Percentiles rank a stretch among this genome's conserved stretches.
These are phyloP conservation scores for Yamadazyma atmosphaerica DNA, from an alignment of 1,139 yeast genomes.

Conservation along the genomic window DNA sequence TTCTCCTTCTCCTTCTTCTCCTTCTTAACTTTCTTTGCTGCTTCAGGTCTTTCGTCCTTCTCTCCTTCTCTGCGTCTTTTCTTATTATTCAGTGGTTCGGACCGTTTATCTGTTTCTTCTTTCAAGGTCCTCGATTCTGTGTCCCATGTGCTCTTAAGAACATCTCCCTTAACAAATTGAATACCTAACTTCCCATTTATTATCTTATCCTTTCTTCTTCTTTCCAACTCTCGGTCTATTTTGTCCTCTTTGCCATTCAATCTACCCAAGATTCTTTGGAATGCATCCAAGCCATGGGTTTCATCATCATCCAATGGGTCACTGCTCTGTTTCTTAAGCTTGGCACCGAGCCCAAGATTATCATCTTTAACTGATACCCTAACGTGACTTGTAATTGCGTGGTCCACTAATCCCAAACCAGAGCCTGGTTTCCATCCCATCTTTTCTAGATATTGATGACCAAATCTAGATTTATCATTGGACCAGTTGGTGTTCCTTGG, in stretches of 20 bases:
- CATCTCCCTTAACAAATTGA: slow-evolving; percentile 82
- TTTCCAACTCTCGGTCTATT: slow-evolving; percentile 59
- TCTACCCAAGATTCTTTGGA: slow-evolving; percentile 86
- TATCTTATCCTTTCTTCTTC: slow-evolving; percentile 64
- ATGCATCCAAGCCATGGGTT: slow-evolving; percentile 88
- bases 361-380: slow-evolving; percentile 82
- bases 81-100: too few species aligned
- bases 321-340: slow-evolving; percentile 52
- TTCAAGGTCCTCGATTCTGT: slow-evolving; percentile 47
- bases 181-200: slow-evolving; percentile 84
- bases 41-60: slow-evolving; percentile 21
- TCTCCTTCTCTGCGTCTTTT: slow-evolving; percentile 20
- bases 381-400: slow-evolving; percentile 72
- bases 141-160: slow-evolving; percentile 83
- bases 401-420: slow-evolving; percentile 76
- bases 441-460: slow-evolving; percentile 78
- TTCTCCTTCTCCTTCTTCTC: slow-evolving; percentile 21
- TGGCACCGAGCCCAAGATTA: slow-evolving; percentile 85
- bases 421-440: slow-evolving; percentile 92
- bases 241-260: slow-evolving; percentile 74
- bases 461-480: slow-evolving; percentile 79
- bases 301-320: slow-evolving; percentile 74
- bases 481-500: slow-evolving; percentile 97
- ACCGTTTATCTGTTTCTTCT: slow-evolving; percentile 20
- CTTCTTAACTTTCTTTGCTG: slow-evolving; percentile 13